A percentile compares a stretch with the other conserved stretches of the same genome.
phyloP scores from a whole-genome alignment of 148 eudicot species.

The Gaultheria prostrata region DNA sequence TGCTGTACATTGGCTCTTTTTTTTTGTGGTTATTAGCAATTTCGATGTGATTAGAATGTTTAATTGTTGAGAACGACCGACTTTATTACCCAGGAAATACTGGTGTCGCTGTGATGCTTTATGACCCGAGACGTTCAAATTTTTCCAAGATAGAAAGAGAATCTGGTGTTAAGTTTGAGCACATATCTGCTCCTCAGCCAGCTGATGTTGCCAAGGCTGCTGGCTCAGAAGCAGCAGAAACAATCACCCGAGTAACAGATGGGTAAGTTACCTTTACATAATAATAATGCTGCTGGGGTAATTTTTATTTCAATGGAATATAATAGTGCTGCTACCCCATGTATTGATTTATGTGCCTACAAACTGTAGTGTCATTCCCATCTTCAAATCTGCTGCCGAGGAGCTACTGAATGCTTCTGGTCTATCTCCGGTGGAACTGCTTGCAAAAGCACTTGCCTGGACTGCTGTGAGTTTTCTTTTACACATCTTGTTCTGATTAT shows the following conservation, averaged over 20 bases:
- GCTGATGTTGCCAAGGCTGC: constrained; percentile 92
- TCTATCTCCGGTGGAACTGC: constrained; percentile 66
- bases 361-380: constrained; percentile 75
- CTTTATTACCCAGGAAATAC: constrained; percentile 49
- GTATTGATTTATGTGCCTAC: not conserved
- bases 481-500: not conserved
- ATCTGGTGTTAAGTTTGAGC: constrained; percentile 93
- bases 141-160: constrained; percentile 78
- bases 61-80: not conserved
- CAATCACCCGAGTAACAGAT: constrained; percentile 61
- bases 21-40: not conserved
- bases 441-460: constrained; percentile 92
- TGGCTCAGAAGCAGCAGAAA: constrained; percentile 67
- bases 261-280: constrained; percentile 37
- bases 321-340: not conserved
- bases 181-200: constrained; percentile 87
- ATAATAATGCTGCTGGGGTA: not conserved
- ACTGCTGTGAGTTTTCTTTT: constrained; percentile 56
- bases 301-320: not conserved
- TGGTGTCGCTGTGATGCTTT: constrained; percentile 93
- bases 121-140: constrained; percentile 69
- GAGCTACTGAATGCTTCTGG: constrained; percentile 68
- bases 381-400: constrained; percentile 86
- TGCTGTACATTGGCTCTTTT: not conserved
- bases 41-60: not conserved